Conservation (phyloP, 306 rosid genomes). For the Amphicarpaea edgeworthii region DNA sequence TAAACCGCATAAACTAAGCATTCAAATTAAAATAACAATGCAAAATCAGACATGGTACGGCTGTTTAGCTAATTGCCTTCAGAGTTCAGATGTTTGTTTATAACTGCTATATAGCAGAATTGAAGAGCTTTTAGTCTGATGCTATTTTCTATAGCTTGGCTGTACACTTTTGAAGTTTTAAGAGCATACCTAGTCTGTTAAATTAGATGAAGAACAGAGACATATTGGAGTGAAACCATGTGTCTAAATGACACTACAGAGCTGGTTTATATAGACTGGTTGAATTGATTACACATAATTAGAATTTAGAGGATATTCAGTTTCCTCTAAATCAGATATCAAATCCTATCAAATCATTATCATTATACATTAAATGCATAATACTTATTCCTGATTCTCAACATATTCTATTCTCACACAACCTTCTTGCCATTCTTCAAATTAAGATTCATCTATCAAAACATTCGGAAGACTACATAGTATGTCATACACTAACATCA, state of each 20-base stretch:
- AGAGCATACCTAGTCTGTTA: slow-evolving; percentile 20
- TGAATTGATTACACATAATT: too few species aligned
- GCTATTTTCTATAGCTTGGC: slow-evolving; percentile 1
- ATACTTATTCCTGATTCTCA: too few species aligned
- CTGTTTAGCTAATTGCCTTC: background rate
- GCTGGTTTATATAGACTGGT: too few species aligned
- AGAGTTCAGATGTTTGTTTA: background rate
- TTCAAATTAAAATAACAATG: slow-evolving; percentile 24
- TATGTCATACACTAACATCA: slow-evolving; percentile 14
- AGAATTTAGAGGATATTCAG: too few species aligned
- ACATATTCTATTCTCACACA: background rate
- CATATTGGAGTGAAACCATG: too few species aligned
- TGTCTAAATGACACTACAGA: too few species aligned
- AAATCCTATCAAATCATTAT: too few species aligned
- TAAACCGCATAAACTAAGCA: slow-evolving; percentile 21
- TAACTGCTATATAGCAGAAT: background rate
- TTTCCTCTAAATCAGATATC: too few species aligned
- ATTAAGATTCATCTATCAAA: background rate
- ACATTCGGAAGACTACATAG: background rate
- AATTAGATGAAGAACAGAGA: too few species aligned
- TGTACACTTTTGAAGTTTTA: background rate
- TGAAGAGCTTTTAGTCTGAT: background rate
- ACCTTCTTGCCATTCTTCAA: background rate
- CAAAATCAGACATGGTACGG: slow-evolving; percentile 2
- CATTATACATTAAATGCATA: too few species aligned